Base-by-base conservation (phyloP, 2,329 filamentous ascomycete species). In the Neonectria coccinea region DNA sequence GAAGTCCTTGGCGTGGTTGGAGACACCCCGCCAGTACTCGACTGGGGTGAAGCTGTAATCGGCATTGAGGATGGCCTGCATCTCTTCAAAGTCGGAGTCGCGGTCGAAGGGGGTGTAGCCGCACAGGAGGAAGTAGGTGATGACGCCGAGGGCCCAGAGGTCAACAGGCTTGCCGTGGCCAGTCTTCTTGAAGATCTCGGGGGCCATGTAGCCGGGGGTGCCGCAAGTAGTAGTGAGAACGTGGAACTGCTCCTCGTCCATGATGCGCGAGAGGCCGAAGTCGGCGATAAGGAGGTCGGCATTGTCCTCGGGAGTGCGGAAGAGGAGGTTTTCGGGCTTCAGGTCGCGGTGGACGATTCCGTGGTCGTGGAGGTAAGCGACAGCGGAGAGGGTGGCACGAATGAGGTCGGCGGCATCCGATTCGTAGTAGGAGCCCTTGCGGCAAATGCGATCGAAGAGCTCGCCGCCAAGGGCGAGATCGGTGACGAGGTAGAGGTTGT, bases 161-260 rank as follows among this genome's bases (percentile, higher is more conserved):
- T 99, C 96, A 57, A 99, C 96, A 72, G 96, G 94, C 81, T 98
- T 99, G 68, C 96, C 96, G 78, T 99, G 96, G 27, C 96, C 96
- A 8, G 92, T 94, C 85, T 99, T 99, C 80, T 97, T 97, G 83
- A 99, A 99, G 75, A 99, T 99, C 79, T 99, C 96, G 22, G 96
- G 96, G 2, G 96, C 96, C 96, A 99, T 99, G 81, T 99, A 99
- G 53, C 96, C 96, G 4, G 96, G 96, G 1, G 96, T 99, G 64
- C 96, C 96, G 78, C 96, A 99, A 1, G 96, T 99, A 0, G 96
- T 99, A 11, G 96, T 99, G 67, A 99, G 83, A 31, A 98, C 95
- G 77, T 98, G 96, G 80, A 98, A 98, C 77, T 97, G 93, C 80
- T 97, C 94, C 81, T 98, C 96, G 76, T 99, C 96, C 95, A 99